Evolutionary conservation across 2,329 filamentous ascomycete species (phyloP), one percentile per base, ranked within the genome.

Genomic region (Raffaelea albimanens): DNA sequence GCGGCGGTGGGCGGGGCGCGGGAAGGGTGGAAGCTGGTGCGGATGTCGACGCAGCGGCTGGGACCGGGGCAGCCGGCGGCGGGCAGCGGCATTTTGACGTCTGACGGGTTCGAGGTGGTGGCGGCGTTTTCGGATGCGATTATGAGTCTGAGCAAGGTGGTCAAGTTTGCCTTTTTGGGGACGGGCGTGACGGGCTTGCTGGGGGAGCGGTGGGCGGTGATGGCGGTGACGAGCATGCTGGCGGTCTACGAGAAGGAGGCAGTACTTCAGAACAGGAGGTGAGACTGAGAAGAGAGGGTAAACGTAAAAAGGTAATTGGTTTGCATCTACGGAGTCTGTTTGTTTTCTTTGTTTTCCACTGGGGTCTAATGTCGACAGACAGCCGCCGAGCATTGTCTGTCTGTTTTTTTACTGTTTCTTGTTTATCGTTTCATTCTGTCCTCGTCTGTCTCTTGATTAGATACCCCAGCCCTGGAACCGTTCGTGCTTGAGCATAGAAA

Each of bases 61-160:
- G 47, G 39, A 1, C 29, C 39, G 0, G 51, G 51, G 33, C 53
- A 51, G 18, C 46, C 53, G 0, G 53, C 50, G 2, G 54, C 46
- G 13, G 14, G 45, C 7, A 46, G 47, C 2, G 49, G 53, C 20
- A 55, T 58, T 31, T 46, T 55, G 7, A 54, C 60, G 16, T 58
- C 61, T 16, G 66, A 66, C 38, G 63, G 65, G 3, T 58, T 59
- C 36, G 69, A 73, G 57, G 60, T 72, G 16, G 68, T 72, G 13
- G 69, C 69, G 1, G 62, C 63, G 4, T 70, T 61, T 58, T 56
- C 62, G 59, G 58, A 58, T 59, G 33, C 56, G 45, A 42, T 49
- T 13, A 58, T 61, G 54, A 63, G 60, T 52, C 50, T 61, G 34
- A 59, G 58, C 16, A 66, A 67, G 56, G 52, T 54, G n/a, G 52